These are phyloP conservation scores for Apiospora hydei DNA, from an alignment of 2,329 filamentous ascomycete genomes.

Conservation along the genomic window DNA sequence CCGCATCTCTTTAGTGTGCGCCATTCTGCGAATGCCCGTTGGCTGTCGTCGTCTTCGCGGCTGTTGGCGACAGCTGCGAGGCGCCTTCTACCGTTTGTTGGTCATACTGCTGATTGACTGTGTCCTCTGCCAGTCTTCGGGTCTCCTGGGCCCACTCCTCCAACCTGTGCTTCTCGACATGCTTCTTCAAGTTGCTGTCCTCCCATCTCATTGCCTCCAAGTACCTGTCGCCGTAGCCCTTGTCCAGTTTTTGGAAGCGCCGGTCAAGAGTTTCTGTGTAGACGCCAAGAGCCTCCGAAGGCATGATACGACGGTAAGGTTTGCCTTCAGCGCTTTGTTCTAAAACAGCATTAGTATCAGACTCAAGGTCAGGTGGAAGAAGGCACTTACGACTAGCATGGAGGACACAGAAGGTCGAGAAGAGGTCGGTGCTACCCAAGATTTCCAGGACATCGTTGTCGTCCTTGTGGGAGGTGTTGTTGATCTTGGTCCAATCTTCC, in stretches of 20 bases:
- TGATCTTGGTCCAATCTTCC: constrained; percentile 84
- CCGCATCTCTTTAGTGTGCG: constrained; percentile 19
- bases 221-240: constrained; percentile 71
- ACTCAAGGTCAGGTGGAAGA: constrained; percentile 29
- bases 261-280: constrained; percentile 68
- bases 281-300: constrained; percentile 64
- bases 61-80: constrained; percentile 28
- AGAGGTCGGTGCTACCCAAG: constrained; percentile 72
- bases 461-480: constrained; percentile 77
- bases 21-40: constrained; percentile 22
- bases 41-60: background rate
- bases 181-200: constrained; percentile 69
- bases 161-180: constrained; percentile 73
- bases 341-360: constrained; percentile 38
- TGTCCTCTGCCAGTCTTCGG: constrained; percentile 28
- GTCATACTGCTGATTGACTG: constrained; percentile 39
- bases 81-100: constrained; percentile 36
- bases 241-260: constrained; percentile 65
- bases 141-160: constrained; percentile 61
- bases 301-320: constrained; percentile 55
- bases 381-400: constrained; percentile 67
- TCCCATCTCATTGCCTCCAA: constrained; percentile 76
- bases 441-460: constrained; percentile 71
- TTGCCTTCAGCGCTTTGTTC: constrained; percentile 50
- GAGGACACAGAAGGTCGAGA: constrained; percentile 70